Evolutionary conservation across 208 protist genomes (phyloP), one percentile per base, ranked within the genome.

Genomic region (Leishmania major): DNA sequence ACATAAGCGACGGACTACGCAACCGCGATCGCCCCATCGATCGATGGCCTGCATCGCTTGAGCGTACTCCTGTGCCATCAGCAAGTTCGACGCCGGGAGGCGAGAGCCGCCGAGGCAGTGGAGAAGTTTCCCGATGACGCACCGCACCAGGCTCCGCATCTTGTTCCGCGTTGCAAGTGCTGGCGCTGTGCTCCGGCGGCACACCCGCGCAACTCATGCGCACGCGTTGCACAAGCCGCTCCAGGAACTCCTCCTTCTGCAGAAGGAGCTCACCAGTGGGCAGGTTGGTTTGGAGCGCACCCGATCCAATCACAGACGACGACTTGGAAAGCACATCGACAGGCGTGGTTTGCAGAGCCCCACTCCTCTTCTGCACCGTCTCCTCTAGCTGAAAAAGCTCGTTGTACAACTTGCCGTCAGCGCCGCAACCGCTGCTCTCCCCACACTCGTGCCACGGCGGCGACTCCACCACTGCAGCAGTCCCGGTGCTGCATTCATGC

Each of bases 201-300:
- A 67, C 6, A 43, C 47, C 47, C 19, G 75, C 53, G 40, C 79
- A 84, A 78, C 84, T 87, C 22, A 71, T 53, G 49, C 84, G 84
- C 19, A 87, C 84, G 1, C 62, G 79, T 17, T 67, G 73, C 79
- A 87, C 75, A 47, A 87, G 51, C 3, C 76, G 60, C 59, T 79
- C 84, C 13, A 87, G 28, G 60, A 87, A 87, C 49, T 81, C 84
- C 22, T 81, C 84, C n/a, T 80, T 84, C 60, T 87, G 79, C 35
- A 87, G 28, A 28, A 87, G 70, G 28, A 81, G 59, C 67, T 84
- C 84, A 25, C n/a, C 76, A 66, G 47, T 37, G 45, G 53, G 47
- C 2, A 28, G 4, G 55, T 64, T 67, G 35, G 51, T 55, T 31
- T 25, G 22, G 49, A 77, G 79, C 22, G 37, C 62, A 35, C 3